Conservation (phyloP, 331 rosid species). For the Pyracantha coccinea region DNA sequence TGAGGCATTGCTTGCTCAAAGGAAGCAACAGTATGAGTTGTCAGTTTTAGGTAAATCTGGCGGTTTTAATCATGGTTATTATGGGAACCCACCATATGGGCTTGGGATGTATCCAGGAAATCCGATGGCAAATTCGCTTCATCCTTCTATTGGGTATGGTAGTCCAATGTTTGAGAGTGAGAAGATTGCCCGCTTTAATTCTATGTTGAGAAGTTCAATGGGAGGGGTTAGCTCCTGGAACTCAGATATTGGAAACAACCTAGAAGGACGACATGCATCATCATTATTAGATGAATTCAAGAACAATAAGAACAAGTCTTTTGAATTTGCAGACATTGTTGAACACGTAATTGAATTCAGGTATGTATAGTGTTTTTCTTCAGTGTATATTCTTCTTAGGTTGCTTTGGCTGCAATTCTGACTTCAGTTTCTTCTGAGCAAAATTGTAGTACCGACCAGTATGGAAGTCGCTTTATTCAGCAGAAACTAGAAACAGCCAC, state of each 20-base stretch:
- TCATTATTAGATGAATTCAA: conserved; percentile 88
- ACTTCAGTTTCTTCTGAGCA: conserved; percentile 10
- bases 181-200: conserved; percentile 31
- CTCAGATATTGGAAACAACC: conserved; percentile 48
- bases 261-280: conserved; percentile 51
- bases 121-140: conserved; percentile 35
- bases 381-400: conserved; percentile 5
- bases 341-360: conserved; percentile 85
- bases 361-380: conserved; percentile 28
- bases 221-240: conserved; percentile 58
- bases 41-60: conserved; percentile 59
- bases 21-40: conserved; percentile 67
- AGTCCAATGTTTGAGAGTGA: conserved; percentile 58
- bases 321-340: conserved; percentile 78
- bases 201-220: conserved; percentile 60
- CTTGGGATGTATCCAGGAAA: conserved; percentile 58
- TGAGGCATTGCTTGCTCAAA: conserved; percentile 65
- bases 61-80: conserved; percentile 42
- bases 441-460: conserved; percentile 89
- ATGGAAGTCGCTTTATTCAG: conserved; percentile 98
- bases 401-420: conserved; percentile 17
- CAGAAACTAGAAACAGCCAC: conserved; percentile 85
- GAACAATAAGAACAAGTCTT: conserved; percentile 73
- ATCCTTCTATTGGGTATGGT: conserved; percentile 58
- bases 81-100: conserved; percentile 53